A percentile compares a stretch with the other conserved stretches of the same genome.
Evolutionary conservation across 345 rosid genomes (phyloP).

Genomic region (Aquilaria malaccensis): DNA sequence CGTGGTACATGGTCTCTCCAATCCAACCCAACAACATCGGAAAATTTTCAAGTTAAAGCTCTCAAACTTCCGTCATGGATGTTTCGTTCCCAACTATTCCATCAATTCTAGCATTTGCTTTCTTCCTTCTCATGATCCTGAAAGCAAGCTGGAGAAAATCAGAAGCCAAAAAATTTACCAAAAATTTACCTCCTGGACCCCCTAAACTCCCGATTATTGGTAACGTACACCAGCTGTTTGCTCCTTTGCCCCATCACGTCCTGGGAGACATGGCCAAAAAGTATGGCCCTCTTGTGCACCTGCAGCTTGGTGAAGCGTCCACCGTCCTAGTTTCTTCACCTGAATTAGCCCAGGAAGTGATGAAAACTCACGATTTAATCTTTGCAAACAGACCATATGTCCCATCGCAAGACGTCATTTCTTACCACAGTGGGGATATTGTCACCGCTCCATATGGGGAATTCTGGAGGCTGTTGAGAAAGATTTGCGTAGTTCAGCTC

Average conservation of each 20-base stretch:
- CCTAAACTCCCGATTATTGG: slow-evolving; percentile 35
- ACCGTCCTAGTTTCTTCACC: slow-evolving; percentile 35
- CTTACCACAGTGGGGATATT: slow-evolving; percentile 28
- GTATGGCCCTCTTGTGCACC: slow-evolving; percentile 40
- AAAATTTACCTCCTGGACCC: slow-evolving; percentile 24
- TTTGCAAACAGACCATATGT: slow-evolving; percentile 32
- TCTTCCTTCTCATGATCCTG: too few species aligned
- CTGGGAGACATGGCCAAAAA: slow-evolving; percentile 26
- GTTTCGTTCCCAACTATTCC: too few species aligned
- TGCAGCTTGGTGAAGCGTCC: slow-evolving; percentile 34
- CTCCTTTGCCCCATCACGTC: slow-evolving; percentile 24
- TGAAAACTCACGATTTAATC: slow-evolving; percentile 26
- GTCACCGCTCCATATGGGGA: slow-evolving; percentile 30
- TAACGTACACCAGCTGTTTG: slow-evolving; percentile 42
- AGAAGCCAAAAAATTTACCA: too few species aligned
- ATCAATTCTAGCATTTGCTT: too few species aligned
- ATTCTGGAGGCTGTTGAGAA: slow-evolving; percentile 24
- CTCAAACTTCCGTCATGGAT: too few species aligned
- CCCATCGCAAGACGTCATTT: slow-evolving; percentile 15
- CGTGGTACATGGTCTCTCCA: too few species aligned
- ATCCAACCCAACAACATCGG: too few species aligned
- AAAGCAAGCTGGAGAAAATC: too few species aligned
- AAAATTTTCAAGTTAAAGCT: too few species aligned
- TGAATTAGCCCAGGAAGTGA: slow-evolving; percentile 30
- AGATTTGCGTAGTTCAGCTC: slow-evolving; percentile 22